Conservation (phyloP, 441 rosid species). For the Gossypium trilobum region DNA sequence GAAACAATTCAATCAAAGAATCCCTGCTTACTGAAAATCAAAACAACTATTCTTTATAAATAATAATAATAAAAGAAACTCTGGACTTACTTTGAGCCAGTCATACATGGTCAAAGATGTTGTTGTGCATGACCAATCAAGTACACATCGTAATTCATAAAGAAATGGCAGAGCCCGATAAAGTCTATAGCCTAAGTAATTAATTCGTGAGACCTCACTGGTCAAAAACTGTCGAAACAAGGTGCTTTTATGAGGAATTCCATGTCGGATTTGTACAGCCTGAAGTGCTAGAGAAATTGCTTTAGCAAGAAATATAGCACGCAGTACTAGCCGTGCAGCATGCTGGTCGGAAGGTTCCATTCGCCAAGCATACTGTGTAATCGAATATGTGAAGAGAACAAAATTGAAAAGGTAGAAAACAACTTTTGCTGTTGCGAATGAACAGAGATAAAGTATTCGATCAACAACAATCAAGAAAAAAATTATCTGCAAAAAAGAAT, state of each 20-base stretch:
- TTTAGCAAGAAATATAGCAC: constrained; percentile 91
- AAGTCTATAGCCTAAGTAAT: constrained; percentile 86
- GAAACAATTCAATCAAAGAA: constrained; percentile 9
- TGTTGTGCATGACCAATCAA: constrained; percentile 99
- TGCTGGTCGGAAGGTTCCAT: constrained; percentile 59
- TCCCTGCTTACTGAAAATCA: neutral
- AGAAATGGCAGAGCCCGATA: constrained; percentile 97
- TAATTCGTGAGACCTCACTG: constrained; percentile 74
- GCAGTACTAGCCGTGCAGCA: constrained; percentile 66
- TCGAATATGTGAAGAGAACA: constrained; percentile 76
- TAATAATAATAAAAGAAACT: neutral
- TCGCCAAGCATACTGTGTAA: constrained; percentile 80
- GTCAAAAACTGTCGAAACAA: constrained; percentile 92
- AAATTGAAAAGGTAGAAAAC: constrained; percentile 88
- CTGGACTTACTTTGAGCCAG: constrained; percentile 81
- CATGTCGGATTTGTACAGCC: constrained; percentile 89
- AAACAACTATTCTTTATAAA: neutral
- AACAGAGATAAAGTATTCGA: constrained; percentile 92
- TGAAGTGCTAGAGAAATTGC: constrained; percentile 87
- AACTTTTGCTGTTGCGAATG: constrained; percentile 81
- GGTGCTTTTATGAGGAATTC: constrained; percentile 92
- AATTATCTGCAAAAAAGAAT: constrained; percentile 59
- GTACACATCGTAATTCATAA: constrained; percentile 89
- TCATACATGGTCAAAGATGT: constrained; percentile 99
- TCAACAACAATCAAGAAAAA: constrained; percentile 95